Base-by-base conservation (phyloP, 306 rosid genomes). In the Rosa lucieae region DNA sequence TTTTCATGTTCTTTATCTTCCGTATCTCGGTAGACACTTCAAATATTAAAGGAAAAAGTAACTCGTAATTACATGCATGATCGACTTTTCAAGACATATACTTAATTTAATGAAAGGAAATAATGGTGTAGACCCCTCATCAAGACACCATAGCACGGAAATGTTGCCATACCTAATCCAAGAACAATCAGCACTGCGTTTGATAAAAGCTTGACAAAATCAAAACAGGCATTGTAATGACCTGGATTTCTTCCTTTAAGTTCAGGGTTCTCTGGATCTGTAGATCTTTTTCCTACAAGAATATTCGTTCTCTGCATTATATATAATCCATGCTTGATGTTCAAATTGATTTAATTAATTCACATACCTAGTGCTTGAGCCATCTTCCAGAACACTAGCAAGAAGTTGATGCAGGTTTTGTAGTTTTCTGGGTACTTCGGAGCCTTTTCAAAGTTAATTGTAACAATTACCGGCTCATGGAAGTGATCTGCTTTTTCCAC, bases 1-100 rank as follows among this genome's bases (percentile, higher is more conserved):
- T 49, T 67, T 80, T 88, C 52, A 74, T 78, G 8, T 70, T 55
- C 21, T 53, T 75, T 59, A 81, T 81, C 74, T 68, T 76, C 14
- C 8, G 29, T 40, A 81, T 55, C 11, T 14, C 67, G 47, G 6
- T 8, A 8, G 47, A 51, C 23, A 78, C 84, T 78, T 78, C 18
- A 42, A 21, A 21, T 6, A 44, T 62, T 15, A 6, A n/a, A 61
- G 43, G 32, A 44, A 58, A 23, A 53, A 17, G 10, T 42, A 13
- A 11, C 3, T 55, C 35, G 2, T 0, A 42, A 5, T 35, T 15
- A 53, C 12, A 56, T 56, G 15, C 8, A 63, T 32, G 5, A 1
- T 15, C 18, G n/a, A 23, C 39, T 23, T 61, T 1, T 26, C 26
- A 8, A 62, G 3, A 11, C 39, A n/a, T 23, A 62, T 62, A 29